A percentile compares a stretch with the other conserved stretches of the same genome.
phyloP scores from a whole-genome alignment of 2,329 filamentous ascomycete species.

The Trichoderma hamatum region DNA sequence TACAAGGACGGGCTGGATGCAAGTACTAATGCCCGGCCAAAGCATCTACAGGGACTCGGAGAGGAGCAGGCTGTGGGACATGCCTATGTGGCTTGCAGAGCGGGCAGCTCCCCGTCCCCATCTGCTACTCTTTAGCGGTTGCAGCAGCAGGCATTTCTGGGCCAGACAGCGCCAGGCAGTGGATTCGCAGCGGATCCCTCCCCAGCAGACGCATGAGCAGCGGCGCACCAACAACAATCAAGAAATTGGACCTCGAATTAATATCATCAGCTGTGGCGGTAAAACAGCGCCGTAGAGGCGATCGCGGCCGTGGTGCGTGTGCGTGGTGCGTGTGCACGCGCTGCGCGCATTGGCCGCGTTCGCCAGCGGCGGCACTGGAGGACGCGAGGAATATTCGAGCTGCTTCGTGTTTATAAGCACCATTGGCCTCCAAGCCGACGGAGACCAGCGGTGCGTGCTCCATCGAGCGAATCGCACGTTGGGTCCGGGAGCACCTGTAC shows the following conservation, averaged over 20 bases:
- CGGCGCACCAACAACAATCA: background rate
- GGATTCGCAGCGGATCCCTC: background rate
- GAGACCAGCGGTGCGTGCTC: background rate
- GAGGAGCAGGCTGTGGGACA: too few relatives aligned
- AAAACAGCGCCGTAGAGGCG: background rate
- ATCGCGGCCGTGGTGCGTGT: too few relatives aligned
- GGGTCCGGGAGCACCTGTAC: background rate
- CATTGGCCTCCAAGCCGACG: background rate
- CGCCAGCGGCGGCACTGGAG: background rate
- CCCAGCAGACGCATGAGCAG: background rate
- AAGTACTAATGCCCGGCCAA: background rate
- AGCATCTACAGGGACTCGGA: too few relatives aligned
- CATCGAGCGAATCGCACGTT: conserved; percentile 1
- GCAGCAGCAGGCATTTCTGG: background rate
- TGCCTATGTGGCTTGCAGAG: too few relatives aligned
- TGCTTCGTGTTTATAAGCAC: background rate
- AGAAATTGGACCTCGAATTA: background rate
- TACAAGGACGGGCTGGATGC: background rate
- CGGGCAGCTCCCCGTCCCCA: background rate
- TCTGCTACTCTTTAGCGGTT: background rate
- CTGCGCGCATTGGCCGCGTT: background rate
- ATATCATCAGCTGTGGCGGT: conserved; percentile 24
- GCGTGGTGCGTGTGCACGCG: background rate
- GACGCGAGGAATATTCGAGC: background rate
- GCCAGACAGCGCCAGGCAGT: background rate